Evolutionary conservation across 106 monocot genomes (phyloP), one percentile per base, ranked within the genome.

Genomic region (Cymbidium sinense): DNA sequence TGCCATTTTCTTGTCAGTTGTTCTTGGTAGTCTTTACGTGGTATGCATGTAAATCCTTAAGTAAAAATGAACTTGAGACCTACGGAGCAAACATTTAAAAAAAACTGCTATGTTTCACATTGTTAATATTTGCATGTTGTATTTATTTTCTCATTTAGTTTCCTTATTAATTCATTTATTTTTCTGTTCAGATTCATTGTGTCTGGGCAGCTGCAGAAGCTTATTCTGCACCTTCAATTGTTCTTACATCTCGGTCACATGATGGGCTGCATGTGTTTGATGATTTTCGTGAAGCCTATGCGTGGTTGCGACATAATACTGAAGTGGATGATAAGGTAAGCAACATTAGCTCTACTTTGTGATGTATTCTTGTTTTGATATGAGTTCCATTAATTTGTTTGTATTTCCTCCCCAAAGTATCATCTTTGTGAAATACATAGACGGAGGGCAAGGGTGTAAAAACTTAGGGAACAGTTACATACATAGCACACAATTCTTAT

Each of bases 181-280:
- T 67, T 72, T 74, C 33, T 71, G 71, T 86, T 83, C 67, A 98
- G 98, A 85, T 94, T 62, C 98, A 98, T 87, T 94, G 91, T 87
- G 98, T 98, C 34, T 98, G 98, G 98, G 98, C 98, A 64, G 98
- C 98, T 81, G 98, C 98, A 81, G 98, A 98, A 83, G 98, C 98
- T 64, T 98, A 98, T 81, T 98, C 98, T 52, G 98, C 98, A 17
- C 98, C 98, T 74, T 98, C 98, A 44, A 98, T 98, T 78, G 98
- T 98, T 77, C 78, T 98, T 37, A 98, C 98, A 33, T 98, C 98
- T 83, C 89, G 86, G 76, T 92, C 98, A 69, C 88, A 81, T 64
- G 98, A 98, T 80, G 98, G 98, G 17, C 64, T 98, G 76, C 98
- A 98, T 84, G 98, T 98, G 58, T 98, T 98, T 85, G 98, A 98